These are phyloP conservation scores for Macaranga tanarius DNA, from an alignment of 441 rosid genomes.

Conservation along the genomic window DNA sequence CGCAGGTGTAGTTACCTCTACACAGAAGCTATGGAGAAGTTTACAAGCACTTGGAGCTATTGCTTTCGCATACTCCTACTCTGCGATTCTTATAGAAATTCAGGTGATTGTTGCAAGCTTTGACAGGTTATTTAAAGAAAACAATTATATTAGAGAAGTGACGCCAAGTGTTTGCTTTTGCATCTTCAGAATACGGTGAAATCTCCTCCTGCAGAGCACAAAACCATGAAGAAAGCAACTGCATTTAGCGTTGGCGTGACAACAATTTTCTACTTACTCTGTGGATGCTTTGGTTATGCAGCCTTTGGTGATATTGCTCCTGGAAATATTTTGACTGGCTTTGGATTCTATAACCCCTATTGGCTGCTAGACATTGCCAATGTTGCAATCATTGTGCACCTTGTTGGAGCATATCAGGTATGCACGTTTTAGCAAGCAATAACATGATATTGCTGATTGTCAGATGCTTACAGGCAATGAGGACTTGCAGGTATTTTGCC, in stretches of 20 bases:
- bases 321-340: conserved; percentile 68
- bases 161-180: not conserved
- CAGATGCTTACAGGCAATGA: conserved; percentile 8
- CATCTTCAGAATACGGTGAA: conserved; percentile 55
- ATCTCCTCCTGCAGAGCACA: conserved; percentile 71
- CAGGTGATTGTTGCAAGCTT: conserved; percentile 35
- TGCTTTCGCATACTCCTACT: conserved; percentile 79
- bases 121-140: too few relatives aligned
- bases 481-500: conserved; percentile 48
- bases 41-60: conserved; percentile 77
- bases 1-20: conserved; percentile 44
- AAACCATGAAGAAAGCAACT: conserved; percentile 72
- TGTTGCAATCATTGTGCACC: conserved; percentile 66
- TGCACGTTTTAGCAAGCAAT: not conserved
- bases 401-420: conserved; percentile 69
- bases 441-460: conserved; percentile 1
- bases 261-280: conserved; percentile 65
- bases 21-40: conserved; percentile 78
- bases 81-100: conserved; percentile 70
- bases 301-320: conserved; percentile 79
- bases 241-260: conserved; percentile 50
- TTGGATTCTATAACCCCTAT: conserved; percentile 69
- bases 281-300: conserved; percentile 79
- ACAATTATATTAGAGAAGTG: not conserved
- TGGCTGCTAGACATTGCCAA: conserved; percentile 82